Percentiles rank a stretch among this genome's conserved stretches.
Conservation (phyloP, 192 early-diverging fungal species). For the Neocallimastix lanati region DNA sequence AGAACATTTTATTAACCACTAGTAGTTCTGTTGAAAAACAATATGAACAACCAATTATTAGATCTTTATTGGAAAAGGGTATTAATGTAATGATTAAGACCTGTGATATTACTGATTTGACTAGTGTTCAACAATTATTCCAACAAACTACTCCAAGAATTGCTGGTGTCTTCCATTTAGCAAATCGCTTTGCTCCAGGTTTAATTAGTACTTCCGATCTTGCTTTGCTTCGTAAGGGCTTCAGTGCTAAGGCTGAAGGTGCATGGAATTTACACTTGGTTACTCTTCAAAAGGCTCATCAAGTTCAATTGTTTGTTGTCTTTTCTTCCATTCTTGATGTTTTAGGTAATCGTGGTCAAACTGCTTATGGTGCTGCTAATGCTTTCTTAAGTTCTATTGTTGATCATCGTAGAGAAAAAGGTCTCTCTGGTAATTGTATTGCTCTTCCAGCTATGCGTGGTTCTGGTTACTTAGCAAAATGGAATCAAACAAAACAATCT, state of each 20-base stretch:
- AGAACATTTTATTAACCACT: not conserved
- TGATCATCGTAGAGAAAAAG: not conserved
- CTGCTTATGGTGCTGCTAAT: not conserved
- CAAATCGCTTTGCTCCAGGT: not conserved
- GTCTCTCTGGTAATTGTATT: not conserved
- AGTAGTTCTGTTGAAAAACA: not conserved
- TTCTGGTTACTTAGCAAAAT: not conserved
- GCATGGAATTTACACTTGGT: not conserved
- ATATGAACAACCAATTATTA: not conserved
- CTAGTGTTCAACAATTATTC: not conserved
- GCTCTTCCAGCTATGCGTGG: not conserved
- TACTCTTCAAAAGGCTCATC: not conserved
- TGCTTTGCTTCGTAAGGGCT: not conserved
- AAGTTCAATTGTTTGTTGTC: not conserved
- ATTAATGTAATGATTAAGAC: not conserved
- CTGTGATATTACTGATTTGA: not conserved
- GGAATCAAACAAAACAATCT: not conserved
- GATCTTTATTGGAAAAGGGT: not conserved
- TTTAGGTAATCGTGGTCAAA: not conserved
- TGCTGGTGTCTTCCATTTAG: not conserved
- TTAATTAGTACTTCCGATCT: not conserved
- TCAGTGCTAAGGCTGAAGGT: not conserved
- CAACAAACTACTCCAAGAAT: not conserved
- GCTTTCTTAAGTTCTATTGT: not conserved
- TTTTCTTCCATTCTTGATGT: not conserved